Evolutionary conservation across 2,329 filamentous ascomycete genomes (phyloP), one percentile per base, ranked within the genome.

Genomic region (Fusarium virguliforme): DNA sequence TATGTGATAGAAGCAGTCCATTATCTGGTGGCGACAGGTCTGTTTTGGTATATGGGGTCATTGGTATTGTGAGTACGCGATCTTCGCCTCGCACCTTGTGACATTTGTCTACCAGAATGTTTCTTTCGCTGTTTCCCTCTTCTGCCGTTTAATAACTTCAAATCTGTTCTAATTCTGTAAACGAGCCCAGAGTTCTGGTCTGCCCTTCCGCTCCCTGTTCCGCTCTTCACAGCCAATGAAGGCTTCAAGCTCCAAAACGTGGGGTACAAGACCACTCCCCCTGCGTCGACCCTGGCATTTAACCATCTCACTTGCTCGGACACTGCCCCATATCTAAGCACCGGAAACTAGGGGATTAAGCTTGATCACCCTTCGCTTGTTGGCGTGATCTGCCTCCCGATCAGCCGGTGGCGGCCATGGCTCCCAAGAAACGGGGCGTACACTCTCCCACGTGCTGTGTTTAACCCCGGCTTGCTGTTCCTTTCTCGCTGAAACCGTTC

Each of bases 391-490:
- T 28, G 24, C 43, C 24, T n/a, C 12, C 24, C 43, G 43, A 48
- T 48, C 43, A 28, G 43, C 24, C 10, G 43, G 43, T 46, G 43
- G 43, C 8, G 13, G 43, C 43, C 9, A n/a, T 28, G 43, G 18
- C 43, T 15, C 24, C 43, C 13, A 28, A 48, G 43, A 48, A 48
- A 48, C 43, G 43, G 43, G 43, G 43, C 43, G 43, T 48, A 48
- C 8, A 5, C 24, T 28, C 43, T 48, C 43, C 43, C 43, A 48
- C 24, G 43, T 48, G 43, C 28, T 15, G 24, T 28, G 13, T 10
- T 28, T 10, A n/a, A 48, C 43, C 43, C 24, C 10, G 24, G 3
- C 3, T 48, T 48, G 24, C 13, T 28, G 43, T 48, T 4, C 7
- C 7, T 48, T 4, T n/a, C 24, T 28, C n/a, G 24, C 43, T 28